These are phyloP conservation scores for Achaetomium macrosporum DNA, from an alignment of 2,329 filamentous ascomycete genomes.

Conservation along the genomic window DNA sequence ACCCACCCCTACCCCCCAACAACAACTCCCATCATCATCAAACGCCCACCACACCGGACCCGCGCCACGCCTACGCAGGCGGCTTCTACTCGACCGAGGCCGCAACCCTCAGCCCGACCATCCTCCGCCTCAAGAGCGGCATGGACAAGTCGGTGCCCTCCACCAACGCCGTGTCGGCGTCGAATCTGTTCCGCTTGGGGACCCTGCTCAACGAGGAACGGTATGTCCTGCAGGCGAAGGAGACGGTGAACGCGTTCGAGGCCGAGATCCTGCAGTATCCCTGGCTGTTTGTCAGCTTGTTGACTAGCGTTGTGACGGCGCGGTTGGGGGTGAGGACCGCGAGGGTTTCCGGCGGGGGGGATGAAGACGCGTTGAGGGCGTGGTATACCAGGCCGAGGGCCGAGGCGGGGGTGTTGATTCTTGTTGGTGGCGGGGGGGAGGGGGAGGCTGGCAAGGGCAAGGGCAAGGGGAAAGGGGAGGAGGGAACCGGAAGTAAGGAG, in stretches of 20 bases:
- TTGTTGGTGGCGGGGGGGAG: not conserved
- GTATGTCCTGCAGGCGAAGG: slow-evolving; percentile 60
- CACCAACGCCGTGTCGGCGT: slow-evolving; percentile 79
- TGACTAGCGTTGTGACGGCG: slow-evolving; percentile 68
- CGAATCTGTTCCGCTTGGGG: slow-evolving; percentile 78
- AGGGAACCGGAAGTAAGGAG: not conserved
- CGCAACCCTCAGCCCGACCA: slow-evolving; percentile 55
- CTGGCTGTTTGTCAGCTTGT: slow-evolving; percentile 79
- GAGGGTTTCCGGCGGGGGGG: not conserved
- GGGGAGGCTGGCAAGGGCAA: not conserved
- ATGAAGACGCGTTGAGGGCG: slow-evolving; percentile 7
- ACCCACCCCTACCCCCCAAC: slow-evolving; percentile 43
- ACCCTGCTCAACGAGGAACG: slow-evolving; percentile 59
- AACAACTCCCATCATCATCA: not conserved
- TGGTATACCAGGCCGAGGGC: slow-evolving; percentile 17
- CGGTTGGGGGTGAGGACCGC: slow-evolving; percentile 52
- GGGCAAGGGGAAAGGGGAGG: not conserved
- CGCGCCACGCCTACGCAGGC: slow-evolving; percentile 38
- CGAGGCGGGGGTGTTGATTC: slow-evolving; percentile 16
- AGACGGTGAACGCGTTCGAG: slow-evolving; percentile 80
- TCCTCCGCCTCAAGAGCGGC: slow-evolving; percentile 87
- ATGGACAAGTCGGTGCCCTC: slow-evolving; percentile 92
- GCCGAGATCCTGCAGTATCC: slow-evolving; percentile 89
- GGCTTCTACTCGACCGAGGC: slow-evolving; percentile 69
- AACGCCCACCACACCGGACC: slow-evolving; percentile 24